phyloP scores from a whole-genome alignment of 805 yeast genomes.

The Nakazawaea sp. region DNA sequence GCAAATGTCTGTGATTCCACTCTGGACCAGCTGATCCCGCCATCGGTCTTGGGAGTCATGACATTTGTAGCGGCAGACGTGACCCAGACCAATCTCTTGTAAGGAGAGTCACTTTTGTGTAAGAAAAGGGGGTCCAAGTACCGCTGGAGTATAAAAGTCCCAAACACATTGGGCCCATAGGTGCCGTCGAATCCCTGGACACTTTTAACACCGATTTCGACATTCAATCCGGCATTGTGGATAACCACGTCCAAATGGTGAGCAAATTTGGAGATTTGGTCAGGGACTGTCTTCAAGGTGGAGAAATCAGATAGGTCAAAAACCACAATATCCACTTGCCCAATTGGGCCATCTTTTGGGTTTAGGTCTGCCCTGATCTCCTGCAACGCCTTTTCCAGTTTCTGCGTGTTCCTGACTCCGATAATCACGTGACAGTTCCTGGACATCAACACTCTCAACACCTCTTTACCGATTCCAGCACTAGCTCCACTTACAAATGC shows the following conservation, averaged over 20 bases:
- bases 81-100: conserved; percentile 36
- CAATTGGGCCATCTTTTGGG: conserved; percentile 10
- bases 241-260: conserved; percentile 27
- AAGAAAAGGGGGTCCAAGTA: conserved; percentile 30
- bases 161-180: conserved; percentile 40
- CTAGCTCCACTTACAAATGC: conserved; percentile 34
- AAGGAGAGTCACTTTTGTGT: conserved; percentile 16
- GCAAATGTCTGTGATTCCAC: not conserved
- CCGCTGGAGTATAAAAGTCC: conserved; percentile 36
- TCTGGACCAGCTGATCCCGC: conserved; percentile 2
- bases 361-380: conserved; percentile 13
- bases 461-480: conserved; percentile 26
- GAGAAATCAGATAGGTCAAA: conserved; percentile 35
- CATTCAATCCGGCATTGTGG: conserved; percentile 35
- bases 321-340: conserved; percentile 17
- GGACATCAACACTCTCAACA: conserved; percentile 16
- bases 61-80: conserved; percentile 21
- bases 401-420: conserved; percentile 12
- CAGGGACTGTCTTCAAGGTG: conserved; percentile 31
- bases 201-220: conserved; percentile 24
- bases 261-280: conserved; percentile 19
- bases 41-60: not conserved
- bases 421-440: conserved; percentile 1
- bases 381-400: conserved; percentile 13
- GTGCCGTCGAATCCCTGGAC: conserved; percentile 39